A percentile compares a stretch with the other conserved stretches of the same genome.
phyloP scores from a whole-genome alignment of 2,329 filamentous ascomycete species.

The Monosporascus ibericus region DNA sequence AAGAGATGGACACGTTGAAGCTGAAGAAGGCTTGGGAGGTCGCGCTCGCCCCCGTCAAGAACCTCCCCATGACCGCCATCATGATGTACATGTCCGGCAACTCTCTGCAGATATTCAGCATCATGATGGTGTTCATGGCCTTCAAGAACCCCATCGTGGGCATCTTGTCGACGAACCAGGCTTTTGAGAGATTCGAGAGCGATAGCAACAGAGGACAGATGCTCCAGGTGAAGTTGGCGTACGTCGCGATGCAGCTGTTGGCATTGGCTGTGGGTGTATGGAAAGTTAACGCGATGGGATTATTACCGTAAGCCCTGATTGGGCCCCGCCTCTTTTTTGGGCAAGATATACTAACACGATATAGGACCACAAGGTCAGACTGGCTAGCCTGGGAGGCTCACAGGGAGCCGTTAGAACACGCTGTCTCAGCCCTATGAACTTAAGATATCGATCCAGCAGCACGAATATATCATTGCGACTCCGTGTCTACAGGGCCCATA shows the following conservation, averaged over 20 bases:
- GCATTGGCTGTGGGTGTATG: conserved; percentile 82
- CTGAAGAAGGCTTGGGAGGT: conserved; percentile 99
- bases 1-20: conserved; percentile 92
- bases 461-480: neutral
- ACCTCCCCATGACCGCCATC: conserved; percentile 94
- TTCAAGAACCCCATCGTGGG: conserved; percentile 95
- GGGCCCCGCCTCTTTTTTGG: neutral
- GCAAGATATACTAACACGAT: conserved; percentile 21
- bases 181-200: conserved; percentile 88
- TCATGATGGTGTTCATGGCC: conserved; percentile 99
- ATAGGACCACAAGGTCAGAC: conserved; percentile 86
- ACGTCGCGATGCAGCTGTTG: conserved; percentile 79
- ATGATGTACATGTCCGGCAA: conserved; percentile 99
- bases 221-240: conserved; percentile 78
- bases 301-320: conserved; percentile 61
- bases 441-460: conserved; percentile 3
- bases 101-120: conserved; percentile 95
- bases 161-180: conserved; percentile 72
- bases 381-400: conserved; percentile 94
- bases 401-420: conserved; percentile 60
- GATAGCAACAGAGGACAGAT: conserved; percentile 68
- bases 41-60: conserved; percentile 86
- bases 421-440: conserved; percentile 54
- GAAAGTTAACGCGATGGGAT: conserved; percentile 95
- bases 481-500: neutral